phyloP scores from a whole-genome alignment of 306 rosid genomes.

The Cucumis hystrix region DNA sequence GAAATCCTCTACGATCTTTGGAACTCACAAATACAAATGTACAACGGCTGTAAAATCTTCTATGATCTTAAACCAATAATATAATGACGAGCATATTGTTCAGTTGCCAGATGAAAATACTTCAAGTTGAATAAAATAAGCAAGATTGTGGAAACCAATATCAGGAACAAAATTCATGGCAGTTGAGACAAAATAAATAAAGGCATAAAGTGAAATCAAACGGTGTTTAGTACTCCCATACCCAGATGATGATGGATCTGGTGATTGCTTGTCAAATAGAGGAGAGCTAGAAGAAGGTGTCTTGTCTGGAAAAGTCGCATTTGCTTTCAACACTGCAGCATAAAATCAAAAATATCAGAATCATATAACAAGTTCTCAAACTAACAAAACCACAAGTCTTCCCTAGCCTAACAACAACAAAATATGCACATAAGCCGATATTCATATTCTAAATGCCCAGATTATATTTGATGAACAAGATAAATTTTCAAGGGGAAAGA shows the following conservation, averaged over 20 bases:
- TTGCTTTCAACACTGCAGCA: slow-evolving; percentile 68
- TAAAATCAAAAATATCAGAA: neutral
- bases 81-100: neutral
- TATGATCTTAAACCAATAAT: neutral
- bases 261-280: slow-evolving; percentile 49
- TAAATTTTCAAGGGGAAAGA: neutral
- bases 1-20: neutral
- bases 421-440: neutral
- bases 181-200: neutral
- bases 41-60: neutral
- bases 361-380: slow-evolving; percentile 7
- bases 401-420: neutral
- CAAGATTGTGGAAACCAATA: neutral
- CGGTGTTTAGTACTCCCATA: slow-evolving; percentile 13
- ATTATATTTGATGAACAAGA: neutral
- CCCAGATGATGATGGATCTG: slow-evolving; percentile 69
- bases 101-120: neutral
- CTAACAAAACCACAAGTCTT: neutral
- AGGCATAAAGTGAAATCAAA: neutral
- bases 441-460: neutral
- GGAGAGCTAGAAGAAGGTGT: slow-evolving; percentile 47
- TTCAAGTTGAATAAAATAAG: neutral
- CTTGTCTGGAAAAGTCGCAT: slow-evolving; percentile 56
- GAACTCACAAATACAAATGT: too few species aligned
- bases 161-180: neutral